Evolutionary conservation across 495 filamentous ascomycete genomes (phyloP), one percentile per base, ranked within the genome.

Genomic region (Neurospora hispaniola): DNA sequence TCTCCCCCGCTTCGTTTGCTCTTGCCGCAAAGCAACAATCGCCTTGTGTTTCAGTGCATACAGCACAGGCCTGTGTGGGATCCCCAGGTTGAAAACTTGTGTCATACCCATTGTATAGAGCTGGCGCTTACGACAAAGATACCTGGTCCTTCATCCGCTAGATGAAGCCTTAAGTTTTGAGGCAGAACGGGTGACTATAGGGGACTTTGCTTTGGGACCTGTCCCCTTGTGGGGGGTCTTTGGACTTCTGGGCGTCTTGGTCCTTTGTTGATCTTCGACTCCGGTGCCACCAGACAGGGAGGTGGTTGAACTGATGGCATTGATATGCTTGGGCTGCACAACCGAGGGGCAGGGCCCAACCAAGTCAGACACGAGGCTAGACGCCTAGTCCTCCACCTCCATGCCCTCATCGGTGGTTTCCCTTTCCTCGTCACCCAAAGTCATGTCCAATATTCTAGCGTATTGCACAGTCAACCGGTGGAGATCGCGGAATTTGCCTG

Each of bases 391-490:
- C 42, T 74, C 76, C 69, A 75, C 11, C 35, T 76, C 76, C 78
- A 81, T 80, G 18, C 74, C 66, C 43, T 78, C 76, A 5, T 69
- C 68, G 27, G 16, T 59, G 20, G 68, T 70, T 31, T 59, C 73
- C 9, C 70, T 72, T 10, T 82, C 80, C 62, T 84, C 81, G 80
- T 83, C 86, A 76, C 82, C 87, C 80, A 89, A 87, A 0, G 87
- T 88, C 76, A 91, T 86, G 27, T 84, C 92, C 12, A 96, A 78
- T 20, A 94, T 81, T 69, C 91, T 88, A 23, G 93, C 93, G 76
- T 96, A 97, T 74, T 94, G 94, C n/a, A 96, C 91, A 41, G 93
- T 97, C 44, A 96, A 88, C 8, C 94, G 86, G 79, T 98, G 94
- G 39, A 98, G 85, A 76, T 98, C 94, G 35, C 94, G 91, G 79